Evolutionary conservation across 2,329 filamentous ascomycete genomes (phyloP).

Genomic region (Aspergillus carbonarius): DNA sequence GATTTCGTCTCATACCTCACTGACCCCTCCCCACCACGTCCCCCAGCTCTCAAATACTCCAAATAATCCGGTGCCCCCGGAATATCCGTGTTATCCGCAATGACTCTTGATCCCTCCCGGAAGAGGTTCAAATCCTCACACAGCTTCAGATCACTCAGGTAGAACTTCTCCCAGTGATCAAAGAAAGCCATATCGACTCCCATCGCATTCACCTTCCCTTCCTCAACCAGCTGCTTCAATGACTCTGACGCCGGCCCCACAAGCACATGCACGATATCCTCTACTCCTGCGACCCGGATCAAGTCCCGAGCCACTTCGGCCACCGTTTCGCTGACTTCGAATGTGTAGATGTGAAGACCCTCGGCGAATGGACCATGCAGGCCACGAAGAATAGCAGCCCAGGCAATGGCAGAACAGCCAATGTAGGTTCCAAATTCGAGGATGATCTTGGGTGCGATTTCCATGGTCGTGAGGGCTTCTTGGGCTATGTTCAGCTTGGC

Average conservation of each 20-base stretch:
- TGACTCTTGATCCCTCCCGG: constrained; percentile 29
- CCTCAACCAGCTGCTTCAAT: constrained; percentile 25
- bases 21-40: constrained; percentile 9
- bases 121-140: constrained; percentile 36
- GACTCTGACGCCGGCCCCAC: constrained; percentile 34
- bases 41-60: constrained; percentile 37
- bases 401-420: constrained; percentile 39
- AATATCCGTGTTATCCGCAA: constrained; percentile 43
- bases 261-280: constrained; percentile 33
- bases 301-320: constrained; percentile 34
- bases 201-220: constrained; percentile 25
- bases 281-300: constrained; percentile 35
- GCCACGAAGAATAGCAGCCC: constrained; percentile 25
- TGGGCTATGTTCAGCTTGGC: constrained; percentile 28
- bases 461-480: constrained; percentile 21
- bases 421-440: constrained; percentile 41
- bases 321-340: constrained; percentile 35
- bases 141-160: constrained; percentile 36
- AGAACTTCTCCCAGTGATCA: constrained; percentile 39
- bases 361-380: constrained; percentile 21
- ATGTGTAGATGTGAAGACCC: constrained; percentile 32
- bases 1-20: constrained; percentile 28
- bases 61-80: constrained; percentile 45
- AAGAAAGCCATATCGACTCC: constrained; percentile 39
- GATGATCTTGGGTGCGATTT: constrained; percentile 30